A percentile compares a stretch with the other conserved stretches of the same genome.
These are phyloP conservation scores for Tetrahymena malaccensis DNA, from an alignment of 73 alveolate species.

Conservation along the genomic window DNA sequence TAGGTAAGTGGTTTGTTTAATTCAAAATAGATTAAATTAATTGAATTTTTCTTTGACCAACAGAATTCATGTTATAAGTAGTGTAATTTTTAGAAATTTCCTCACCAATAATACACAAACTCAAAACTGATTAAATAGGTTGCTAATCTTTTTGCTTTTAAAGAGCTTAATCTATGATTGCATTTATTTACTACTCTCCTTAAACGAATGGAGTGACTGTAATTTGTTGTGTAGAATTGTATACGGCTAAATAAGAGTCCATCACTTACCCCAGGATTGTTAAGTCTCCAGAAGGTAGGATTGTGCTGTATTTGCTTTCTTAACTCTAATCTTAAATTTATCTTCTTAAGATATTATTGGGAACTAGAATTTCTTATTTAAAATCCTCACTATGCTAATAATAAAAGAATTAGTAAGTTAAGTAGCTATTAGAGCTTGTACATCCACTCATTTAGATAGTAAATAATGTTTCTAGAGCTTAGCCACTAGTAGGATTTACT, in stretches of 20 bases:
- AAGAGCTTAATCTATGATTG: background rate
- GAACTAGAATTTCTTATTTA: background rate
- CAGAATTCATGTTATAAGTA: background rate
- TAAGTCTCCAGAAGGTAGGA: background rate
- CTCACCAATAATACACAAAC: background rate
- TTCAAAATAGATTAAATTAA: too few relatives aligned
- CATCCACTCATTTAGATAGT: background rate
- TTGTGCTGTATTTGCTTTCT: background rate
- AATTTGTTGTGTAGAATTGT: background rate
- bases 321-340: background rate
- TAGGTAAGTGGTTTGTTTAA: background rate
- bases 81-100: background rate
- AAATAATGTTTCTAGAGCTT: background rate
- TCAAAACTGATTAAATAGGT: background rate
- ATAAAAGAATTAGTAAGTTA: background rate
- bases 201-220: background rate
- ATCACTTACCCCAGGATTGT: background rate
- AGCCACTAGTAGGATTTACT: background rate
- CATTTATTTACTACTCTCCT: background rate
- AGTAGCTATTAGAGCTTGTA: background rate
- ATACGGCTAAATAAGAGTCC: background rate
- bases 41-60: too few relatives aligned
- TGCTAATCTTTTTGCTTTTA: too few relatives aligned
- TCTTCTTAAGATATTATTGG: background rate
- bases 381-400: background rate